Evolutionary conservation across 495 filamentous ascomycete species (phyloP).

Genomic region (Talaromyces proteolyticus): DNA sequence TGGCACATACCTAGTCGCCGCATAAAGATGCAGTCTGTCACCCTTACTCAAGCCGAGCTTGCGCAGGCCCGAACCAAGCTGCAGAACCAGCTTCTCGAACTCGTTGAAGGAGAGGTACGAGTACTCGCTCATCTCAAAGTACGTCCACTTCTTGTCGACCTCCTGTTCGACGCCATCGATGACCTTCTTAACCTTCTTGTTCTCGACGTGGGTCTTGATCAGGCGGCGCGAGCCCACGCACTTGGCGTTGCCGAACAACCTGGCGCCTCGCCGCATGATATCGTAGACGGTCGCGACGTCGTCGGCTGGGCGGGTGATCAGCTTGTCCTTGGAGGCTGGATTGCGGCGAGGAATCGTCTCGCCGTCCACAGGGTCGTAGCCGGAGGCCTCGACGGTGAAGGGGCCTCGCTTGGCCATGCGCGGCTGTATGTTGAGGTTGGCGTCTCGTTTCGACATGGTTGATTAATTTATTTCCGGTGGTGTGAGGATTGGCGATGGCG

Average conservation of each 20-base stretch:
- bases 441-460: constrained; percentile 38
- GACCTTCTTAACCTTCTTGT: constrained; percentile 95
- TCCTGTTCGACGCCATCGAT: constrained; percentile 84
- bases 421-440: constrained; percentile 55
- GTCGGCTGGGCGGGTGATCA: constrained; percentile 58
- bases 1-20: constrained; percentile 63
- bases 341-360: constrained; percentile 89
- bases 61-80: constrained; percentile 71
- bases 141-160: constrained; percentile 94
- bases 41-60: constrained; percentile 71
- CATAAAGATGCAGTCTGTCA: constrained; percentile 82
- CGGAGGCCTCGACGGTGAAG: constrained; percentile 76
- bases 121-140: constrained; percentile 88
- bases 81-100: constrained; percentile 70
- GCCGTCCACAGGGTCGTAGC: constrained; percentile 63
- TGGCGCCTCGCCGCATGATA: constrained; percentile 70
- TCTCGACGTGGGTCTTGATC: constrained; percentile 81
- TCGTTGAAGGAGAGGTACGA: constrained; percentile 82
- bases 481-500: not conserved
- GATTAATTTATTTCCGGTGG: not conserved
- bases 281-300: constrained; percentile 83
- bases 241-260: constrained; percentile 84
- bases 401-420: constrained; percentile 53
- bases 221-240: constrained; percentile 75
- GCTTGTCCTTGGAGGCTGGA: constrained; percentile 61